Evolutionary conservation across 2,329 filamentous ascomycete species (phyloP), one percentile per base, ranked within the genome.

Genomic region (Colletotrichum orbiculare): DNA sequence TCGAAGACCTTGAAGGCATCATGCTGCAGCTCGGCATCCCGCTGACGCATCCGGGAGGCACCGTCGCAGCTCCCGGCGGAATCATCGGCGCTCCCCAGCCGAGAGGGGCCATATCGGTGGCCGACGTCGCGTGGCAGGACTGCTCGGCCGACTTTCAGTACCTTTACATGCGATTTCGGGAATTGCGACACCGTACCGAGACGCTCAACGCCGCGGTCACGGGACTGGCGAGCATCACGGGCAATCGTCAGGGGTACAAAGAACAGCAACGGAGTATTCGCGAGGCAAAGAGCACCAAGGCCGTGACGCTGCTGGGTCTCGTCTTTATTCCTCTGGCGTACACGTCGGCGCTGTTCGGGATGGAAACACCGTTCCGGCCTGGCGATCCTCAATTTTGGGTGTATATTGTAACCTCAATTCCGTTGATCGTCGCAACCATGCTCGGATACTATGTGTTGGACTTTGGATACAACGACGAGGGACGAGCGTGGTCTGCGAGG

Each of bases 21-120:
- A 72, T 72, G 70, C 67, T 73, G 2, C 70, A 72, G 60, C 66
- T 72, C 6, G 67, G 69, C 33, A 69, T 73, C 37, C 60, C 71
- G 17, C 61, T 72, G 11, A 65, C 68, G 12, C 48, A 60, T 33
- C 58, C 57, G n/a, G 45, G 25, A 25, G 25, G 25, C 25, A 25
- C 25, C 25, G 25, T 25, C 25, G 25, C 25, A 25, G 25, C 25
- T 25, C 15, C 37, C 6, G 41, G 35, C 3, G 15, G 41, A 3
- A 35, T 17, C 3, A 33, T 17, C 2, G 42, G 15, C 6, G 25
- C 38, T 1, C 12, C 42, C 25, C 47, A 46, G 41, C 8, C 35
- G 25, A 46, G 42, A 13, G 54, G 58, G 11, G 52, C 41, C 1
- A 25, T 50, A 7, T 60, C 56, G 49, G n/a, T 50, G 8, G 50